Evolutionary conservation across 495 filamentous ascomycete genomes (phyloP).

Genomic region (Tuber melanosporum): DNA sequence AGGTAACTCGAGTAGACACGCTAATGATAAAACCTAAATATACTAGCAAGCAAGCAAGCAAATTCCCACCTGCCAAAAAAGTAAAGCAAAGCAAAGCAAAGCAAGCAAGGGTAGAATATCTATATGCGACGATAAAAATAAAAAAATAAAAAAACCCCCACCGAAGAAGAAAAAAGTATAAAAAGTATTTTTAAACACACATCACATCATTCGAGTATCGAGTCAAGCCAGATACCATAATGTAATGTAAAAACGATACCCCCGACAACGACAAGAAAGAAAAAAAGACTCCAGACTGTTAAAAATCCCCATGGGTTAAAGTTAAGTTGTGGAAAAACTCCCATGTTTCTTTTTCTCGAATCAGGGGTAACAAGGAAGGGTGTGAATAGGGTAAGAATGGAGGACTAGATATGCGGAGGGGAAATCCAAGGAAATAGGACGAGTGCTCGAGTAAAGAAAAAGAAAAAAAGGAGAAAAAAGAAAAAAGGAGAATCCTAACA

Average conservation of each 20-base stretch:
- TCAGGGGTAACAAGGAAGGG: background rate
- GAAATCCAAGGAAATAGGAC: conserved; percentile 25
- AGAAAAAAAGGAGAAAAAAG: conserved; percentile 19
- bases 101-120: background rate
- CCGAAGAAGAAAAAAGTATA: background rate
- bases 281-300: conserved; percentile 37
- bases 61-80: background rate
- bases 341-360: conserved; percentile 7
- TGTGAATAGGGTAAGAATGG: conserved; percentile 27
- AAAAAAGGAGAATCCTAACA: background rate
- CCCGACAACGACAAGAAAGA: too few relatives aligned
- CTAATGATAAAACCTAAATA: background rate
- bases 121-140: background rate
- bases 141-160: background rate
- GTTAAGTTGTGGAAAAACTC: conserved; percentile 9
- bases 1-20: background rate
- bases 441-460: background rate
- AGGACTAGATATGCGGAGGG: conserved; percentile 40
- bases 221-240: background rate
- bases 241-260: background rate
- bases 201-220: background rate
- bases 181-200: background rate
- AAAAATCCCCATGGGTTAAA: conserved; percentile 8
- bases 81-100: background rate
- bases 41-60: background rate